Base-by-base conservation (phyloP, 371 early-diverging fungal genomes). In the Synchytrium microbalum region DNA sequence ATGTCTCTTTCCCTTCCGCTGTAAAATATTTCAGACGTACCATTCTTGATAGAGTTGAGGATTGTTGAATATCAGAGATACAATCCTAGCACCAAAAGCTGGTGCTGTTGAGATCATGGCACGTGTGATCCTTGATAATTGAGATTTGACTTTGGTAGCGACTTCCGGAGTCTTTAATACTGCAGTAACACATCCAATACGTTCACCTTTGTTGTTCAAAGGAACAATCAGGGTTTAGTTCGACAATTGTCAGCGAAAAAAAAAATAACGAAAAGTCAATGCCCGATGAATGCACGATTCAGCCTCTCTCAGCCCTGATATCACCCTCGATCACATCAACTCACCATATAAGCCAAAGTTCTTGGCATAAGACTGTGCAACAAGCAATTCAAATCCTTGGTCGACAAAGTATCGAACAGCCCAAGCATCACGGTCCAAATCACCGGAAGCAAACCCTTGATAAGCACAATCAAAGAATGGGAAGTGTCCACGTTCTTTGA, bases 311-410 rank as follows among this genome's bases (percentile, higher is more conserved):
- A n/a, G n/a, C n/a, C n/a, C n/a, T n/a, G n/a, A n/a, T n/a, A n/a
- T n/a, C n/a, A n/a, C n/a, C n/a, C n/a, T n/a, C n/a, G n/a, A n/a
- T n/a, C n/a, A n/a, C n/a, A n/a, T n/a, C n/a, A n/a, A n/a, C n/a
- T 98, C 97, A 75, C 95, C 97, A 75, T 98, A 98, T 53, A 96
- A 85, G 67, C 98, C 98, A 88, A 98, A 89, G 86, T 98, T 98
- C 86, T 98, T 98, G 80, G 98, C 93, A 75, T 92, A 98, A 31
- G 90, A 89, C 85, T 98, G 97, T 23, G 95, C 82, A 62, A 96
- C 82, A n/a, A 90, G 83, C 32, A 98, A 79, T 28, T 80, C 74
- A 72, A 88, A 86, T 24, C 91, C 93, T 38, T 89, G 84, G 32
- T 70, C 76, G 27, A 92, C 90, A 75, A 98, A 98, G 75, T 89